Base-by-base conservation (phyloP, 2,329 filamentous ascomycete species). In the Fusarium decemcellulare region DNA sequence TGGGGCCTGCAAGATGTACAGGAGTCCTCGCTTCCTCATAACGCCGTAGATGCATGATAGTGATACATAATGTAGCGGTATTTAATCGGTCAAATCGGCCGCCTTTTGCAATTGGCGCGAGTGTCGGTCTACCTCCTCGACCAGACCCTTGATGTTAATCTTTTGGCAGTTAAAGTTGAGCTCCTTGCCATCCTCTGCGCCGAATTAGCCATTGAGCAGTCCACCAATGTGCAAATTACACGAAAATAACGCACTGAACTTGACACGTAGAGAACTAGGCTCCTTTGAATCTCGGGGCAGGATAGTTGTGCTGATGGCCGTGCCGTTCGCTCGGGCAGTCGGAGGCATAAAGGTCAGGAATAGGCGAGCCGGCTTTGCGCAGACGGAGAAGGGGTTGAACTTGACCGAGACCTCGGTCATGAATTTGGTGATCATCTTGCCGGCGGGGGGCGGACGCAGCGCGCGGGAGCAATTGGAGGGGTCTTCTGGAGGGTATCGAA, bases 81-180 rank as follows among this genome's bases (percentile, higher is more conserved):
- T 36, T 70, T 76, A 81, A 61, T 89, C 87, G 39, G 81, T 82
- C 78, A 98, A 83, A 77, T 97, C 95, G 74, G 94, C 93, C 81
- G 93, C 90, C 79, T 97, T 91, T 75, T 93, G 90, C 76, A 98
- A 82, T 72, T 86, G 85, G 72, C 96, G 88, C 53, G 94, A 97
- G 83, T 98, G 94, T 75, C 96, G 87, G 79, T 98, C 93, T 46
- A 97, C 90, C 81, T 98, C 94, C 79, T 94, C 93, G 61, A 95
- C 87, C 18, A 98, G 88, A 76, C 94, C 92, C 78, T 93, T 93
- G 77, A 98, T 95, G 73, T 91, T 92, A 82, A 95, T 85, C 80
- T 91, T 92, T 73, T 93, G 90, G 71, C 93, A 87, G 77, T 97
- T 91, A 40, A 98, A 87, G 36, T 90, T 89, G 84, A 98, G 89